Base-by-base conservation (phyloP, 2,329 filamentous ascomycete species). In the Aspergillus floridensis region DNA sequence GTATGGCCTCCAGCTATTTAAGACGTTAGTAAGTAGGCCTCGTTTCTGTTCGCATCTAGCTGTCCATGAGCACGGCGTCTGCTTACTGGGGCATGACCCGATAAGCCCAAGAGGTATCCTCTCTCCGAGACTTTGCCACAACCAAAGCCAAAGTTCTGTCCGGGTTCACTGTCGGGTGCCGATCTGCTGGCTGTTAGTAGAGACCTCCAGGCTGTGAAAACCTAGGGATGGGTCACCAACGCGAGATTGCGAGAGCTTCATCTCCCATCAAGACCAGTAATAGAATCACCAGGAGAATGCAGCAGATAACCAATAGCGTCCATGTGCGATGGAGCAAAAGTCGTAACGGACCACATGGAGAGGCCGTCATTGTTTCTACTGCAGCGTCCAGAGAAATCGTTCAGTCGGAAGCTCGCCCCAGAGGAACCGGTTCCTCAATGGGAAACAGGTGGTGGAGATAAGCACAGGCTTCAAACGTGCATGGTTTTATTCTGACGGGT, bases 1-100 rank as follows among this genome's bases (percentile, higher is more conserved):
- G 35, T 66, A 68, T 1, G 66, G 65, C 12, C 4, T 53, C 59
- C 59, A 60, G 29, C 59, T 60, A 12, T n/a, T 10, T 4, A 2
- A 41, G 26, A 16, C 4, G 3, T 21, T 44, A 14, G 38, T 54
- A 10, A 54, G 52, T 26, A 26, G 16, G 7, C 21, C 35, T 21
- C 8, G 19, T 21, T 29, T 10, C 22, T 21, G 22, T 19, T n/a
- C 44, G 35, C 10, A 12, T 12, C 12, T 11, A 21, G 16, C 6
- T 38, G 10, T 16, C 38, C 16, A 44, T 44, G 16, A n/a, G 24
- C 14, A 29, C 12, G 32, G 11, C 26, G 12, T 38, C 5, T 44
- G 38, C 59, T 48, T 47, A 60, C 59, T 58, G 55, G 12, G 50
- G 56, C 51, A 51, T 35, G 21, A 58, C 38, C 6, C 38, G 38